Evolutionary conservation across 345 rosid species (phyloP), one percentile per base, ranked within the genome.

Genomic region (Salix caprea): DNA sequence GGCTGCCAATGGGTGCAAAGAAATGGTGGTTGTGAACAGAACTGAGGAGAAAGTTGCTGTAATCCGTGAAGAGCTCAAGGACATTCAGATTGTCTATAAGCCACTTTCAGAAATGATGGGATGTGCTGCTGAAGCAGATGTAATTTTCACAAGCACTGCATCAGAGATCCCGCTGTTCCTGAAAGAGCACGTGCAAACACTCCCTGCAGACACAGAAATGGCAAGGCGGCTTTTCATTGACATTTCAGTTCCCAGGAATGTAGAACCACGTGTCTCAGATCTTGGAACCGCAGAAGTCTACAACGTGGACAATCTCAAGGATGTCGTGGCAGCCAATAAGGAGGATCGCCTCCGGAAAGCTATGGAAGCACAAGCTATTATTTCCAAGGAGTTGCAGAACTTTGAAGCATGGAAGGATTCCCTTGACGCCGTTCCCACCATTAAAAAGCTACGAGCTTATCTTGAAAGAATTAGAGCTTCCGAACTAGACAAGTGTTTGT

Each of bases 391-490:
- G 62, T 62, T 69, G 28, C 28, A 10, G 10, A 67, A 74, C 36
- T 79, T 79, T 36, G 82, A 74, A 69, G 82, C 77, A n/a, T 79
- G 82, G 82, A 79, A 69, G 34, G 82, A 79, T 79, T 79, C 82
- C 36, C 74, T 79, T 11, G 74, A 79, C 44, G 74, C 82, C 1
- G 77, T 79, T 48, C 82, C 78, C 2, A 79, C 82, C 65, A 74
- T 79, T 24, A 79, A 79, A 28, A 79, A 79, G 42, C 60, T 79
- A 46, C 67, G 82, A 1, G 48, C 77, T 68, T 74, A 79, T 36
- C 24, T 65, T 0, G 82, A 79, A 62, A 74, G 77, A 54, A 79
- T 79, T n/a, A 68, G 82, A 61, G 78, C 77, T 79, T 60, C 74
- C 15, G 82, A 79, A 32, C 16, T 79, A 6, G 82, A 79, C 14